These are phyloP conservation scores for Talaromyces funiculosus DNA, from an alignment of 2,329 filamentous ascomycete species.

Conservation along the genomic window DNA sequence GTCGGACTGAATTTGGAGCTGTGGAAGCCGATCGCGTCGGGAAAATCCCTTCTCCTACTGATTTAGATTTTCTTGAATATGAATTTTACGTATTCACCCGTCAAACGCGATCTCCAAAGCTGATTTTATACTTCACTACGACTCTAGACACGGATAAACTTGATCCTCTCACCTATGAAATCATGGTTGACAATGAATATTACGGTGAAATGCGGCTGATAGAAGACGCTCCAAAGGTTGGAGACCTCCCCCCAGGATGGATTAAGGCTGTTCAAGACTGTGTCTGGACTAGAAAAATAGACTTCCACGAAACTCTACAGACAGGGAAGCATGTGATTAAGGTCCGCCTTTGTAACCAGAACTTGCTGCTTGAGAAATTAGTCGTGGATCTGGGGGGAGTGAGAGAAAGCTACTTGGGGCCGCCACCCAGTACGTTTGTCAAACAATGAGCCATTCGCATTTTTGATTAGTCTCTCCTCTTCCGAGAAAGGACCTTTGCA, in stretches of 20 bases:
- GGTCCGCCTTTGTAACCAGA: slow-evolving; percentile 50
- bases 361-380: slow-evolving; percentile 53
- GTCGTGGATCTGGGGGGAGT: slow-evolving; percentile 53
- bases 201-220: slow-evolving; percentile 39
- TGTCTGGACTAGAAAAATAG: slow-evolving; percentile 9
- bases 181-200: slow-evolving; percentile 41
- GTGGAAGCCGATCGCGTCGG: no score
- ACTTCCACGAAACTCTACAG: slow-evolving; percentile 7
- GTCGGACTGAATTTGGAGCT: no score
- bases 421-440: slow-evolving; percentile 45
- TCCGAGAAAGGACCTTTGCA: background rate
- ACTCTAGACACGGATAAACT: slow-evolving; percentile 49
- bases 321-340: slow-evolving; percentile 41
- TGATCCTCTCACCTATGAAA: slow-evolving; percentile 46
- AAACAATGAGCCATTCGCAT: background rate
- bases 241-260: slow-evolving; percentile 17
- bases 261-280: slow-evolving; percentile 13
- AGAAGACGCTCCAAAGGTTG: slow-evolving; percentile 14
- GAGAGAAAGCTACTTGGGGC: slow-evolving; percentile 51
- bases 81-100: slow-evolving; percentile 54
- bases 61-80: slow-evolving; percentile 49
- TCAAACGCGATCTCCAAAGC: slow-evolving; percentile 26
- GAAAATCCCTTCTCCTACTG: no score
- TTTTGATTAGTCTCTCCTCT: background rate
- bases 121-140: slow-evolving; percentile 39